These are phyloP conservation scores for Leccinum broughii DNA, from an alignment of 768 basidiomycete genomes.

Conservation along the genomic window DNA sequence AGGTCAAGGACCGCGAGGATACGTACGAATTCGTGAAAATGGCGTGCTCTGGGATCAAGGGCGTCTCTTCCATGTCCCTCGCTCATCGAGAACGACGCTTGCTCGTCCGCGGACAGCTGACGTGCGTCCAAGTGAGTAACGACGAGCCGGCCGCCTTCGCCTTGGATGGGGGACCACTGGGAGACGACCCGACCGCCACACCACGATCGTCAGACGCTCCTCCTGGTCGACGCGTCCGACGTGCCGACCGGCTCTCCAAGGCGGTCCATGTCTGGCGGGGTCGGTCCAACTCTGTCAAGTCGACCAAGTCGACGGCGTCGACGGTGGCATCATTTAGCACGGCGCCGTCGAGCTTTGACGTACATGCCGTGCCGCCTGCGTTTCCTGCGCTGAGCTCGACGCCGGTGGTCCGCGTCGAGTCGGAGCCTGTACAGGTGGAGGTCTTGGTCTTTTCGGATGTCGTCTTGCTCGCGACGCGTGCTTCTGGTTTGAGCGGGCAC, in stretches of 20 bases:
- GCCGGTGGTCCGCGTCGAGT: constrained; percentile 29
- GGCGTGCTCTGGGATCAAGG: constrained; percentile 58
- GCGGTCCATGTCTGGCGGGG: constrained; percentile 50
- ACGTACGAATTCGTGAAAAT: constrained; percentile 76
- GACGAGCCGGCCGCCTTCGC: constrained; percentile 19
- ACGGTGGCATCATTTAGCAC: constrained; percentile 30
- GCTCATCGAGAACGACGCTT: constrained; percentile 75
- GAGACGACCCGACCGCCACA: neutral
- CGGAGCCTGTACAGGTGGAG: constrained; percentile 32
- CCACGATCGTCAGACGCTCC: neutral
- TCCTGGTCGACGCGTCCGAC: constrained; percentile 4
- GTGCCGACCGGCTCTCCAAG: constrained; percentile 33
- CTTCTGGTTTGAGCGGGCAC: constrained; percentile 18
- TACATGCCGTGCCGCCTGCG: constrained; percentile 10
- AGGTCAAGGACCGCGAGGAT: constrained; percentile 84
- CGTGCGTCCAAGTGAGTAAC: constrained; percentile 41
- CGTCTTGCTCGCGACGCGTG: constrained; percentile 49
- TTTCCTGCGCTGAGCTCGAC: constrained; percentile 12
- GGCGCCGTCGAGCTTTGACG: constrained; percentile 32
- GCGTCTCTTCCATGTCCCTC: constrained; percentile 53
- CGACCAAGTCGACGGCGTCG: constrained; percentile 27
- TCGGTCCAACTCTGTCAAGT: constrained; percentile 41
- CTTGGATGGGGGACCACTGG: neutral
- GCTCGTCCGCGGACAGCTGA: constrained; percentile 63
- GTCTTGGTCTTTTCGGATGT: constrained; percentile 69